A percentile compares a stretch with the other conserved stretches of the same genome.
Conservation (phyloP, 2,329 filamentous ascomycete species). For the Chaetomiaceae sp. region DNA sequence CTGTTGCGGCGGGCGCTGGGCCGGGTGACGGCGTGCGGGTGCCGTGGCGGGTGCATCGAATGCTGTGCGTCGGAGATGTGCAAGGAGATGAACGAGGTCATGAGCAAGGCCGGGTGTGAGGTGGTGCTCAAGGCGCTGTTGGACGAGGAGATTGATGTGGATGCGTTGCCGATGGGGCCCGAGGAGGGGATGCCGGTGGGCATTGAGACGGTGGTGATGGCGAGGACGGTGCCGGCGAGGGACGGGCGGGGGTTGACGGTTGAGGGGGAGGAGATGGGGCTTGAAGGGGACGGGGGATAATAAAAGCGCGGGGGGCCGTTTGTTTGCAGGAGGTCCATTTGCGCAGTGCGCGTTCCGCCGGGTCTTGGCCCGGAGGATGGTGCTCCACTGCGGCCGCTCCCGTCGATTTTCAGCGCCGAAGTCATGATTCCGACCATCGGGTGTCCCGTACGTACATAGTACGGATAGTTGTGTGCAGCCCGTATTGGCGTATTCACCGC, state of each 20-base stretch:
- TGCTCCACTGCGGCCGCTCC: no score
- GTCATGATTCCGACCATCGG: no score
- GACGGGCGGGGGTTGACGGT: conserved; percentile 23
- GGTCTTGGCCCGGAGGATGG: not conserved
- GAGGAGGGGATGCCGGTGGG: conserved; percentile 66
- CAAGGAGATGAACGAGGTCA: conserved; percentile 81
- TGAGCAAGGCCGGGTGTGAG: conserved; percentile 83
- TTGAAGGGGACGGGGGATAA: no score
- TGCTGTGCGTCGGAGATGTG: conserved; percentile 85
- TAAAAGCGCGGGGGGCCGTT: no score
- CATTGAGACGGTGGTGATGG: conserved; percentile 76
- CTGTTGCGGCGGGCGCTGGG: conserved; percentile 71
- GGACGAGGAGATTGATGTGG: conserved; percentile 73
- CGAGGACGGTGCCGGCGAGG: conserved; percentile 57
- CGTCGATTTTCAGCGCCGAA: no score
- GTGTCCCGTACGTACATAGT: no score
- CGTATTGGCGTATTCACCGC: no score
- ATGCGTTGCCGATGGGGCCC: conserved; percentile 79
- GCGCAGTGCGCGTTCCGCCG: no score
- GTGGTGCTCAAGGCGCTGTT: conserved; percentile 76
- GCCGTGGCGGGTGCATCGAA: conserved; percentile 77
- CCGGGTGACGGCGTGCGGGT: conserved; percentile 71
- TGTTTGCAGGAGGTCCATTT: no score
- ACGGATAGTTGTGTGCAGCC: no score
- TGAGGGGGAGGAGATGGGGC: not conserved